phyloP scores from a whole-genome alignment of 176 grass and related monocot species.

The Aegilops umbellulata region DNA sequence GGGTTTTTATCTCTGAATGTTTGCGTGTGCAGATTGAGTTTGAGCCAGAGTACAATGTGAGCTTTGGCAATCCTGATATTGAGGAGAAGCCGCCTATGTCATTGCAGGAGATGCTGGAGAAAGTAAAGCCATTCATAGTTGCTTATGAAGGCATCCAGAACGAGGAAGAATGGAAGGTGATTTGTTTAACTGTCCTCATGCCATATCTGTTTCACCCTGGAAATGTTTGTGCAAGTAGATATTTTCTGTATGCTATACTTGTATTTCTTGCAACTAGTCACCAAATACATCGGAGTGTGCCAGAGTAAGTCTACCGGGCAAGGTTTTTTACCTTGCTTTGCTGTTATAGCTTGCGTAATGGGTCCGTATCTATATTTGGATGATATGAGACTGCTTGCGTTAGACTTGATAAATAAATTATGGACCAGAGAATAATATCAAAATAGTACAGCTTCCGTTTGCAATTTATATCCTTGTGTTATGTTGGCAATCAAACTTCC shows the following conservation, averaged over 20 bases:
- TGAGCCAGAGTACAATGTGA: constrained; percentile 71
- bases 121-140: constrained; percentile 80
- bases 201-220: background rate
- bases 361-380: background rate
- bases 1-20: background rate
- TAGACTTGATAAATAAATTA: constrained; percentile 9
- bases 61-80: constrained; percentile 72
- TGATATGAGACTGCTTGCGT: background rate
- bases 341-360: background rate
- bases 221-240: constrained; percentile 9
- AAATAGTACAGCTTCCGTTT: background rate
- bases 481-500: background rate
- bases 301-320: background rate
- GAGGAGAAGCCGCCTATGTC: constrained; percentile 90
- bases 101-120: constrained; percentile 65
- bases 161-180: constrained; percentile 96
- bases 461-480: background rate
- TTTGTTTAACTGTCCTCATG: background rate
- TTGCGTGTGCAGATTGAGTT: constrained; percentile 70
- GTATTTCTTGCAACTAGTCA: background rate
- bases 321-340: background rate
- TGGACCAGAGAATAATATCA: background rate
- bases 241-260: background rate
- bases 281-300: background rate
- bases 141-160: constrained; percentile 73